These are phyloP conservation scores for Echinosophora koreensis DNA, from an alignment of 306 rosid species.

Conservation along the genomic window DNA sequence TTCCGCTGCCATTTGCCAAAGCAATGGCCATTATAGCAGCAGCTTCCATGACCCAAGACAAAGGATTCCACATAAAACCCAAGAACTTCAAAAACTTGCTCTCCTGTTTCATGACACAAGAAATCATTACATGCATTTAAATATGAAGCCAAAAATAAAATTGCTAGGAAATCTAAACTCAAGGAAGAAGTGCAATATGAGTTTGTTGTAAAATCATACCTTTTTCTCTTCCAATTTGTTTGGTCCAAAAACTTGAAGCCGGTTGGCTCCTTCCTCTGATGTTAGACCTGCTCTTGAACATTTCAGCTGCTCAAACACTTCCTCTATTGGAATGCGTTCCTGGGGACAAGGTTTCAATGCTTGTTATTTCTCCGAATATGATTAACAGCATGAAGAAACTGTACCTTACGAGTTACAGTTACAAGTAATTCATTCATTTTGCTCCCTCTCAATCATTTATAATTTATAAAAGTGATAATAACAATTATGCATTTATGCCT, in stretches of 20 bases:
- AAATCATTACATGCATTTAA: conserved; percentile 18
- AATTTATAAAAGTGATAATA: not conserved
- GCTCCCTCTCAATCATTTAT: not conserved
- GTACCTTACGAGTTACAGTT: not conserved
- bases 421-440: conserved; percentile 9
- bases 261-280: conserved; percentile 80
- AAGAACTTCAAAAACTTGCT: conserved; percentile 89
- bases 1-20: conserved; percentile 88
- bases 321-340: conserved; percentile 90
- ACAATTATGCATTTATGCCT: not conserved
- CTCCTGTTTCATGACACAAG: conserved; percentile 63
- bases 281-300: conserved; percentile 83
- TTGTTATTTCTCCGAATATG: conserved; percentile 28
- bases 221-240: conserved; percentile 97
- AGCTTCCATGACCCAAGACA: conserved; percentile 99
- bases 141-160: not conserved
- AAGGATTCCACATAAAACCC: conserved; percentile 99
- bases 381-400: not conserved
- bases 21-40: conserved; percentile 97
- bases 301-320: conserved; percentile 92
- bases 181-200: not conserved
- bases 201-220: conserved; percentile 42
- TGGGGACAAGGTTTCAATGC: conserved; percentile 41
- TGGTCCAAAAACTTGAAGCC: conserved; percentile 94
- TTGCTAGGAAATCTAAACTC: not conserved